phyloP scores from a whole-genome alignment of 139 green algal species.

The Pseudopediastrum boryanum region DNA sequence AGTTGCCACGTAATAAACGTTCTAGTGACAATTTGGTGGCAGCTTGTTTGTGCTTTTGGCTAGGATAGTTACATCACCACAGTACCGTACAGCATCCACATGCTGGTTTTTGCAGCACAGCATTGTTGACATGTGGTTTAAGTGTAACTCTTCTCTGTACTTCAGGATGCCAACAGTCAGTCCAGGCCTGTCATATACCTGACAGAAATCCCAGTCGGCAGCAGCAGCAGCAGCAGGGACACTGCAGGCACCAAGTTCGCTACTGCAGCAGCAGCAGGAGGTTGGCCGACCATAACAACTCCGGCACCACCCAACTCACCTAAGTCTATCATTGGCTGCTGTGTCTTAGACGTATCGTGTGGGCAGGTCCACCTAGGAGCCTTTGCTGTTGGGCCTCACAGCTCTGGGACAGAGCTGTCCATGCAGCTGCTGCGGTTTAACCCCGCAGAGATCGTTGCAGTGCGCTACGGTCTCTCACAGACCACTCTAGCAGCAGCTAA shows the following conservation, averaged over 20 bases:
- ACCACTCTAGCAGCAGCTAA: slow-evolving; percentile 34
- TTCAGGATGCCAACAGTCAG: slow-evolving; percentile 18
- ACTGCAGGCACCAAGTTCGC: neutral
- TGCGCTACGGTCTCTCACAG: slow-evolving; percentile 34
- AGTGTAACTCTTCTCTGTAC: no score
- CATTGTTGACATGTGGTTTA: no score
- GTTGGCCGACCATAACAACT: neutral
- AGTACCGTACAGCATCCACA: no score
- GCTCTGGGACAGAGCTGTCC: slow-evolving; percentile 35
- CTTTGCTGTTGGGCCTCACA: slow-evolving; percentile 26
- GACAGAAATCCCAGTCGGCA: neutral
- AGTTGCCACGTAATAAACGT: no score
- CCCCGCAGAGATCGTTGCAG: slow-evolving; percentile 48
- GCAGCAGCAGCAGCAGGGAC: neutral
- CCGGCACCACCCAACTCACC: neutral
- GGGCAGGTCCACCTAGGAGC: slow-evolving; percentile 15
- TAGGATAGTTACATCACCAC: no score
- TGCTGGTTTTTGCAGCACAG: no score
- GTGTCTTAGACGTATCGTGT: slow-evolving; percentile 51
- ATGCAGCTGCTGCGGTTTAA: slow-evolving; percentile 44
- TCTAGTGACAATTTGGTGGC: no score
- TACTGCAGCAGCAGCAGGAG: slow-evolving; percentile 8
- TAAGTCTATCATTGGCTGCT: slow-evolving; percentile 43
- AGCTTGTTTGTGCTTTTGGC: no score
- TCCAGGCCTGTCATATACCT: slow-evolving; percentile 7